Evolutionary conservation across 495 filamentous ascomycete genomes (phyloP).

Genomic region (Glutinoglossum americanum): DNA sequence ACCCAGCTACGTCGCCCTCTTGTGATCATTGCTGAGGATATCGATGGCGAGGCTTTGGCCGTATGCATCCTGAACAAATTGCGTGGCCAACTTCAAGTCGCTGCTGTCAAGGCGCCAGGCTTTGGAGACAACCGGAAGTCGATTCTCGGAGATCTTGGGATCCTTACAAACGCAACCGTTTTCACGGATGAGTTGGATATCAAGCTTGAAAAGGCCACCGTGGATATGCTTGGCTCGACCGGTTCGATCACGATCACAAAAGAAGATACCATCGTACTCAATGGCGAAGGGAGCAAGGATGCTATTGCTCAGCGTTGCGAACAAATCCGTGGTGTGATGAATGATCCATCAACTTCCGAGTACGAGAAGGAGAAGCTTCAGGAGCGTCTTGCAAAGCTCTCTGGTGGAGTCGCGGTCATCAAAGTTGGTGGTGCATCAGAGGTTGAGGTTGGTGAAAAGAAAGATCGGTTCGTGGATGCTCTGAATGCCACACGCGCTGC

Average conservation of each 20-base stretch:
- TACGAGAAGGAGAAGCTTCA: conserved; percentile 99
- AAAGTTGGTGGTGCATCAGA: conserved; percentile 95
- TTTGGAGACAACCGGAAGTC: conserved; percentile 99
- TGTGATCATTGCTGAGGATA: conserved; percentile 97
- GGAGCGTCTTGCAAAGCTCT: conserved; percentile 97
- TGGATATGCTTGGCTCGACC: conserved; percentile 89
- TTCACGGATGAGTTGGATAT: conserved; percentile 96
- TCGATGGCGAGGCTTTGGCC: conserved; percentile 93
- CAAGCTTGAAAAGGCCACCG: conserved; percentile 93
- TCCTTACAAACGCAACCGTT: conserved; percentile 90
- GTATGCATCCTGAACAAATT: conserved; percentile 99
- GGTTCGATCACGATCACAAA: conserved; percentile 99
- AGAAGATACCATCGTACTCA: conserved; percentile 97
- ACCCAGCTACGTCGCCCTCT: conserved; percentile 87
- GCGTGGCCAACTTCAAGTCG: conserved; percentile 95
- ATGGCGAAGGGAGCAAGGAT: conserved; percentile 94
- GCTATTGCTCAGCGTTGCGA: conserved; percentile 85
- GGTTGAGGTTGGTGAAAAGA: conserved; percentile 98
- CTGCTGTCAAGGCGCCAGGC: conserved; percentile 94
- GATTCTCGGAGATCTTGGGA: conserved; percentile 85
- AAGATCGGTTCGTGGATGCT: conserved; percentile 95
- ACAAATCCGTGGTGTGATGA: conserved; percentile 95
- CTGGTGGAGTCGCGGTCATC: conserved; percentile 96
- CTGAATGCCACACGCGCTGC: conserved; percentile 96
- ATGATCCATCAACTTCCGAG: conserved; percentile 78